Percentiles rank a stretch among this genome's conserved stretches.
Conservation (phyloP, 73 alveolate genomes). For the Paramecium biaurelia region DNA sequence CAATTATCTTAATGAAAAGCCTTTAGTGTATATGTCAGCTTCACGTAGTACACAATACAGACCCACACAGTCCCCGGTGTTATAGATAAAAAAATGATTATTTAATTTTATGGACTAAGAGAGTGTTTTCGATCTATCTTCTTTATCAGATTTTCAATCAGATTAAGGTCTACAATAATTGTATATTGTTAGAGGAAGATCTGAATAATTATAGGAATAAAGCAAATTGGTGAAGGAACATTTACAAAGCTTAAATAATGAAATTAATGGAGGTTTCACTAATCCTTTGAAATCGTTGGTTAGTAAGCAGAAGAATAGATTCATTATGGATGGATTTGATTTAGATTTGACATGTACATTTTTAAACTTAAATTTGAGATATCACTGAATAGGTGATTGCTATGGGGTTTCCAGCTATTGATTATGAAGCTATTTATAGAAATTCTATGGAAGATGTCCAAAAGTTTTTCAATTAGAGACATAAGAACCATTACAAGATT, state of each 20-base stretch:
- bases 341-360: constrained; percentile 81
- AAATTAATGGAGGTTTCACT: not conserved
- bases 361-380: constrained; percentile 25
- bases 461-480: constrained; percentile 83
- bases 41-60: not conserved
- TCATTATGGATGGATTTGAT: constrained; percentile 80
- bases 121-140: not conserved
- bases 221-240: not conserved
- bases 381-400: constrained; percentile 95
- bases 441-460: constrained; percentile 92
- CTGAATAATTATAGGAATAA: not conserved
- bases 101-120: not conserved
- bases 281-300: constrained; percentile 71
- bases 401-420: constrained; percentile 97
- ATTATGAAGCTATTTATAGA: constrained; percentile 84
- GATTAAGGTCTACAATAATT: not conserved
- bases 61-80: constrained; percentile 15
- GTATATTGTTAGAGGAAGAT: not conserved
- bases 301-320: constrained; percentile 78
- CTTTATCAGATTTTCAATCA: not conserved
- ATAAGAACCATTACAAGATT: constrained; percentile 85
- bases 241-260: not conserved
- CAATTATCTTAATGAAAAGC: not conserved
- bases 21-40: not conserved
- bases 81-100: not conserved